These are phyloP conservation scores for Haematococcus sp. DNA, from an alignment of 139 green algal genomes.

Conservation along the genomic window DNA sequence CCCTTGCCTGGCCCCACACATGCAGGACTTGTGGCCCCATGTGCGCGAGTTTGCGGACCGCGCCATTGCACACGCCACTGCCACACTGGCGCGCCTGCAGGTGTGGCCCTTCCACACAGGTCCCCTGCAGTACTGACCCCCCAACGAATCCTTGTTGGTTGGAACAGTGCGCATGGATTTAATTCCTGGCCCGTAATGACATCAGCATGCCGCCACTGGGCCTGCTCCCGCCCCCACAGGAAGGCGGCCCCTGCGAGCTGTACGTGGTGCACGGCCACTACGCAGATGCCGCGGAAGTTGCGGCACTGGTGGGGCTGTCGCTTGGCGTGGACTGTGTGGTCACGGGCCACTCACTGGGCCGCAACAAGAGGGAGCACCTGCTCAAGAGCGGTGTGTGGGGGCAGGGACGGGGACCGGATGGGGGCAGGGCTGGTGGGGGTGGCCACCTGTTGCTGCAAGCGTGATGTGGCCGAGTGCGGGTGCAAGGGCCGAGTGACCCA, in stretches of 20 bases:
- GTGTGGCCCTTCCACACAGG: neutral
- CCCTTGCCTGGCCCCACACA: too few relatives aligned
- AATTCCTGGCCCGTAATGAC: too few relatives aligned
- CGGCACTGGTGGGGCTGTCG: conserved; percentile 68
- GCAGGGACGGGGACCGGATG: too few relatives aligned
- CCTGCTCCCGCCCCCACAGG: too few relatives aligned
- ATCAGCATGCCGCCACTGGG: too few relatives aligned
- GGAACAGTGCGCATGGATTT: too few relatives aligned
- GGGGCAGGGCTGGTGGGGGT: too few relatives aligned
- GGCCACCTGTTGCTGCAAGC: too few relatives aligned
- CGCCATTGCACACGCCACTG: conserved; percentile 60
- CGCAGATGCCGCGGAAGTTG: conserved; percentile 77
- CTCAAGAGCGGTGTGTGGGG: conserved; percentile 43
- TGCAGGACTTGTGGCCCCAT: conserved; percentile 89
- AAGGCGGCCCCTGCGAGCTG: conserved; percentile 57
- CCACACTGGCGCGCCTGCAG: conserved; percentile 59
- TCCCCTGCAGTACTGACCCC: too few relatives aligned
- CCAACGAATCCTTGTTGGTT: too few relatives aligned
- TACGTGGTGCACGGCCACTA: conserved; percentile 76
- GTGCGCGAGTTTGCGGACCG: conserved; percentile 88
- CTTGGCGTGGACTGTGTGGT: conserved; percentile 89
- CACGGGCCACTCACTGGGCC: conserved; percentile 87
- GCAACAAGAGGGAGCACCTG: conserved; percentile 94
- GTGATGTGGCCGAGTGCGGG: neutral
- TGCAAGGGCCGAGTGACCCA: too few relatives aligned